Evolutionary conservation across 83 land plant genomes (phyloP).

Genomic region (Picea abies): DNA sequence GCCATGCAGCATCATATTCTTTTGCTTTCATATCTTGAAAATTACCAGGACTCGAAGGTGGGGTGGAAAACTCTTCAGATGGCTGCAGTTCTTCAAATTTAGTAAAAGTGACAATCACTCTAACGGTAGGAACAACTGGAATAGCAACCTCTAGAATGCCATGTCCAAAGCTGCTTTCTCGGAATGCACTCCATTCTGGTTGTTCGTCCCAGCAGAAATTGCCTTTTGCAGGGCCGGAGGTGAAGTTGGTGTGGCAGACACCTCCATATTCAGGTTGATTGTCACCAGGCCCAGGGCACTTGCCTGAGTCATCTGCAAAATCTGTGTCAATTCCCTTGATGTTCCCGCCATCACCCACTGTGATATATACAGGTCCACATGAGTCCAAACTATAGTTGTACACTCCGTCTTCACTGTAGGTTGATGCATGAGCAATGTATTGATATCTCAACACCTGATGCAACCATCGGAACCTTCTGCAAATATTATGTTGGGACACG

Average conservation of each 20-base stretch:
- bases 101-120: conserved; percentile 51
- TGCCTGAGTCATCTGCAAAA: conserved; percentile 85
- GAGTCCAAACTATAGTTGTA: conserved; percentile 82
- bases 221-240: conserved; percentile 90
- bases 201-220: conserved; percentile 95
- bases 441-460: no score
- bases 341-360: conserved; percentile 97
- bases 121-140: conserved; percentile 50
- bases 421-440: no score
- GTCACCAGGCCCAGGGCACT: conserved; percentile 74
- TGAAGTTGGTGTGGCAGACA: conserved; percentile 81
- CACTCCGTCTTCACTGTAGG: no score
- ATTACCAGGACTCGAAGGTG: conserved; percentile 2
- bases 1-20: conserved; percentile 16
- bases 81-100: conserved; percentile 48
- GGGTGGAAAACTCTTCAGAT: conserved; percentile 39
- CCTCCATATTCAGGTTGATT: conserved; percentile 59
- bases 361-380: conserved; percentile 90
- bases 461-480: no score
- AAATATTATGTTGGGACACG: no score
- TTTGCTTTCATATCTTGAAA: background rate
- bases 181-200: conserved; percentile 94
- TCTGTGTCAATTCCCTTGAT: conserved; percentile 69
- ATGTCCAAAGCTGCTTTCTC: conserved; percentile 98
- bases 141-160: conserved; percentile 94